Base-by-base conservation (phyloP, 2,329 filamentous ascomycete species). In the Colletotrichum sp. region DNA sequence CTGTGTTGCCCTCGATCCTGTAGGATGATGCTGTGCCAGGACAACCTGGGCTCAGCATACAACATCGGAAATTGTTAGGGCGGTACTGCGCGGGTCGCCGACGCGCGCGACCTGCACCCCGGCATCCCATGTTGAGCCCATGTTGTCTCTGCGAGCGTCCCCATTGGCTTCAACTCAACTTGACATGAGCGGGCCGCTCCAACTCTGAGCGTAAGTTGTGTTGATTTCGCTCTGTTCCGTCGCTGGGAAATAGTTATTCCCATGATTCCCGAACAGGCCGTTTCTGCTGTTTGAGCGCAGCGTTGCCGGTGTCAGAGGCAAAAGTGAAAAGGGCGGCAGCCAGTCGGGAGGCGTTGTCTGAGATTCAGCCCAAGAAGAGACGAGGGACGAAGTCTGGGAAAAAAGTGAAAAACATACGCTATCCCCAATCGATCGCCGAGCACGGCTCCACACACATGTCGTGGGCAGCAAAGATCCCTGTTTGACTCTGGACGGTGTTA, bases 381-480 rank as follows among this genome's bases (percentile, higher is more conserved):
- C 70, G 70, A 75, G 34, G 60, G 36, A 65, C 32, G n/a, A 52
- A 68, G 64, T 68, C 63, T 73, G 57, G 28, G 74, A 73, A 58
- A 63, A 75, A 69, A 75, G 64, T 75, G 74, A 73, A 74, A 75
- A 73, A 13, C 32, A 24, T 15, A 58, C 70, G 71, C 74, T 34
- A 65, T 68, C 57, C 74, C 70, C 26, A 18, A 60, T 75, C 60
- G 57, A 71, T 69, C 64, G 70, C 73, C 64, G 73, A 75, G 65
- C 57, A 58, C 43, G 28, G 58, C 26, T 68, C 70, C 57, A 26
- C 55, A n/a, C 61, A 26, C 34, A 43, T 38, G 21, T 32, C 43
- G 48, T 15, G 38, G 21, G 28, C 52, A 72, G 48, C 26, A 71
- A 18, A 32, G n/a, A 74, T 52, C 68, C 72, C 68, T 74, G 72